Percentiles rank a stretch among this genome's conserved stretches.
phyloP scores from a whole-genome alignment of 305 asterid species.

The Caryopteris hybrid region DNA sequence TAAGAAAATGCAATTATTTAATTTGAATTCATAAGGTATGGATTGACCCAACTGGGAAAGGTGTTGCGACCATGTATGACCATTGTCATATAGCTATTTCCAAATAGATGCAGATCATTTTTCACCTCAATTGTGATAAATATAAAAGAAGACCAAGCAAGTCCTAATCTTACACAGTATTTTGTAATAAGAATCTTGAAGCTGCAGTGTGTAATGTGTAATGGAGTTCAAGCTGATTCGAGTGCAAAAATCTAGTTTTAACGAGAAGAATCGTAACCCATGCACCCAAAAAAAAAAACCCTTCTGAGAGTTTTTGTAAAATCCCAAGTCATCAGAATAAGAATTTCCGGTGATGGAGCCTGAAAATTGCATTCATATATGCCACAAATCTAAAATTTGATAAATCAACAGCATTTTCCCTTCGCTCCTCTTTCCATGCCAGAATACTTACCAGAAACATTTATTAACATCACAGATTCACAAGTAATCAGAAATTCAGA shows the following conservation, averaged over 20 bases:
- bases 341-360: neutral
- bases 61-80: neutral
- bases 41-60: too few species aligned
- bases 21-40: neutral
- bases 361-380: neutral
- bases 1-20: neutral
- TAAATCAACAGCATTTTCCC: neutral
- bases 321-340: too few species aligned
- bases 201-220: neutral
- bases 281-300: conserved; percentile 3
- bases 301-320: neutral
- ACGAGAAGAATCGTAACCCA: neutral
- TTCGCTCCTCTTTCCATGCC: neutral
- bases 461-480: neutral
- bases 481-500: neutral
- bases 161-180: neutral
- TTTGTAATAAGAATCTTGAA: neutral
- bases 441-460: neutral
- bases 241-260: neutral
- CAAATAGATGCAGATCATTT: neutral
- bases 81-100: neutral
- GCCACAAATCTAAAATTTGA: neutral
- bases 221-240: neutral
- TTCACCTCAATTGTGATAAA: neutral
- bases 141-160: neutral